phyloP scores from a whole-genome alignment of 495 filamentous ascomycete genomes.

The Talaromyces thailandensis region DNA sequence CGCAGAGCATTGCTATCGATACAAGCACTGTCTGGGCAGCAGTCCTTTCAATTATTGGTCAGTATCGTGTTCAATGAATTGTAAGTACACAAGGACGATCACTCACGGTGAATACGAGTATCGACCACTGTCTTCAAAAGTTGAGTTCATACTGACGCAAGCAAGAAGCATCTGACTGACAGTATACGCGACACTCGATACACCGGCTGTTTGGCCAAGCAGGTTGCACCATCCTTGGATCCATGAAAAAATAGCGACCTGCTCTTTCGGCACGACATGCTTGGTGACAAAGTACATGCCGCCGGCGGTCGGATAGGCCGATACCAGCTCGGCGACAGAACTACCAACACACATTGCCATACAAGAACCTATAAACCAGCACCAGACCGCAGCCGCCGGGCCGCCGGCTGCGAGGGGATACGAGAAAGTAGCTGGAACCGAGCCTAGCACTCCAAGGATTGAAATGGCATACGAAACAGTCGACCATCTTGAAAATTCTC shows the following conservation, averaged over 20 bases:
- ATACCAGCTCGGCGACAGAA: constrained; percentile 54
- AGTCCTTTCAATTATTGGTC: constrained; percentile 31
- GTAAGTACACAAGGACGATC: background rate
- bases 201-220: constrained; percentile 51
- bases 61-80: background rate
- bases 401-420: constrained; percentile 56
- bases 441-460: constrained; percentile 60
- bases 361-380: constrained; percentile 59
- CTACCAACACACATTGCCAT: constrained; percentile 62
- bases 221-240: constrained; percentile 56
- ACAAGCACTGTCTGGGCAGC: constrained; percentile 55
- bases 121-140: constrained; percentile 30
- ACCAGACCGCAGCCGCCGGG: constrained; percentile 63
- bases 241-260: constrained; percentile 52
- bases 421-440: constrained; percentile 60
- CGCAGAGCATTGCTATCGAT: constrained; percentile 45
- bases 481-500: constrained; percentile 67
- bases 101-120: constrained; percentile 40
- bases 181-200: constrained; percentile 47
- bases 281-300: constrained; percentile 61
- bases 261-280: constrained; percentile 45
- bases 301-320: constrained; percentile 54
- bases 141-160: constrained; percentile 47
- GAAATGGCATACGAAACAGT: constrained; percentile 69
- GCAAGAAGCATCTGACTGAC: constrained; percentile 53